Evolutionary conservation across 176 grass and related monocot species (phyloP), one percentile per base, ranked within the genome.

Genomic region (Metroxylon sagu): DNA sequence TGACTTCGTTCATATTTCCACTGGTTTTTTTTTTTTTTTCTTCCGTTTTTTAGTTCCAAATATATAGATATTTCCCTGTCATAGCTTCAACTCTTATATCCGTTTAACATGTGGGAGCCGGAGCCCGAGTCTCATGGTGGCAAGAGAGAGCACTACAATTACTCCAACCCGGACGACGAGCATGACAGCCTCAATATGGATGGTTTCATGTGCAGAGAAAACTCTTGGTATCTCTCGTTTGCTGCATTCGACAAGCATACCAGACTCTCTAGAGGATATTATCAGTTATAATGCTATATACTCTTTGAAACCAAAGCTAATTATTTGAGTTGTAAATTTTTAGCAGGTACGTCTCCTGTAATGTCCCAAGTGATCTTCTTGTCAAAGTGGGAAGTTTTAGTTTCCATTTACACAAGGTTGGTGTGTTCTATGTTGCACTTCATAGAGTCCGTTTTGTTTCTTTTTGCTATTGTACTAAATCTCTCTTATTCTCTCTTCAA

Each of bases 391-490:
- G 76, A 57, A 81, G 77, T 21, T 54, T 80, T 48, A 98, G 73
- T 81, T 98, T 92, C 79, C 85, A 92, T 72, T 81, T 98, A 73
- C 93, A 98, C 84, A 98, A 92, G 93, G 93, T 83, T 76, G 5
- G 21, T 50, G 64, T 1, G 21, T 43, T 14, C 31, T 48, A 0
- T 49, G 3, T 3, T 43, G 35, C 0, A 43, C 35, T 12, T 12
- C 2, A 7, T 43, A 43, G 12, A 43, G 35, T 43, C 12, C 2
- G 8, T 10, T 43, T 43, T 43, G 35, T 43, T 43, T 14, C 0
- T 0, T 12, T 43, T 43, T 43, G 35, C 10, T 3, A 43, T 43
- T 14, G 0, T 43, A 43, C 8, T 12, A 0, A 2, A 43, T 12
- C 8, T 14, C 35, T 43, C 35, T 43, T 14, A 6, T 43, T 43